phyloP scores from a whole-genome alignment of 23 red algal genomes.

The Cyanidioschyzon merolae region DNA sequence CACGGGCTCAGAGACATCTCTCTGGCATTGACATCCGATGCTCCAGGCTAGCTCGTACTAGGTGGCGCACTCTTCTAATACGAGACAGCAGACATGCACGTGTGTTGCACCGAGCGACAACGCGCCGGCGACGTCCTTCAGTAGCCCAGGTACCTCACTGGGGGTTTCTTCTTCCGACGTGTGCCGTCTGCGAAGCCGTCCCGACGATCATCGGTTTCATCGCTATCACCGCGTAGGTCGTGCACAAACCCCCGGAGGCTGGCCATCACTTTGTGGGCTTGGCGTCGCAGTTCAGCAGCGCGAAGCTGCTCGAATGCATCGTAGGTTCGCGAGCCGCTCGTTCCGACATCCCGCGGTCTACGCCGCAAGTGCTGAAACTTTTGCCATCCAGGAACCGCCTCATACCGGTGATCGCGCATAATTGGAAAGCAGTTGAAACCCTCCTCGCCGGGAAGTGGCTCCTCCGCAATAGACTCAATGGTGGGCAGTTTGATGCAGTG shows the following conservation, averaged over 20 bases:
- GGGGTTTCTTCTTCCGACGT: not conserved
- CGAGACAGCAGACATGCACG: no score
- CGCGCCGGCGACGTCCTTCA: no score
- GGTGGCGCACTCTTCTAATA: no score
- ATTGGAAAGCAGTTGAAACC: not conserved
- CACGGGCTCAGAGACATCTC: no score
- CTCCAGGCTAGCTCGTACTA: no score
- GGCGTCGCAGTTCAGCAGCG: not conserved
- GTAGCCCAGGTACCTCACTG: not conserved
- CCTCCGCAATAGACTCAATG: constrained; percentile 5
- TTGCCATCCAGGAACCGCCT: not conserved
- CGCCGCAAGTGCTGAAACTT: not conserved
- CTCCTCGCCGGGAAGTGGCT: constrained; percentile 13
- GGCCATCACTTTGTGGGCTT: not conserved
- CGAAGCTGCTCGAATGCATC: not conserved
- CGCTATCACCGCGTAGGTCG: not conserved
- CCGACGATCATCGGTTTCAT: not conserved
- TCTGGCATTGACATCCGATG: no score
- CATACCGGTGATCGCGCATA: not conserved
- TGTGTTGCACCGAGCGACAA: no score
- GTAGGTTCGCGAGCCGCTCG: not conserved
- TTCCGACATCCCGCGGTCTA: not conserved
- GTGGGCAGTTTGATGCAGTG: constrained; percentile 5
- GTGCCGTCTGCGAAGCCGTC: not conserved
- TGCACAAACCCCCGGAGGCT: not conserved